phyloP scores from a whole-genome alignment of 352 stramenopile genomes.

The Globisporangium paroecandrum region DNA sequence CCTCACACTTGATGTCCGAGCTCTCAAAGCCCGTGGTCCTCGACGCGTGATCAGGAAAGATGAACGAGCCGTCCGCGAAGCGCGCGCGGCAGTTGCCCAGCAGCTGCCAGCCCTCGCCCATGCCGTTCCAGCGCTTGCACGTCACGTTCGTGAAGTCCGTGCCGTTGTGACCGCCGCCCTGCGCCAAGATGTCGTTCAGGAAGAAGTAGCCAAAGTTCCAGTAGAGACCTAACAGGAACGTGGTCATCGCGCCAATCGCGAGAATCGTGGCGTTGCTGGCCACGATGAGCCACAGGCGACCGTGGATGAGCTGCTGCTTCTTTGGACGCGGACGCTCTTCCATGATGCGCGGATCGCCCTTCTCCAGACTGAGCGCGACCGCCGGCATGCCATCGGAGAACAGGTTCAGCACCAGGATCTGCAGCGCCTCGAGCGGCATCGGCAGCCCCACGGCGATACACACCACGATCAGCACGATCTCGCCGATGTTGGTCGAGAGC shows the following conservation, averaged over 20 bases:
- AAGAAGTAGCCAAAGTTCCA: slow-evolving; percentile 66
- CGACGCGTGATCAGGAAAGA: slow-evolving; percentile 44
- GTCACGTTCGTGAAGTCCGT: slow-evolving; percentile 58
- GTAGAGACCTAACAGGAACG: slow-evolving; percentile 61
- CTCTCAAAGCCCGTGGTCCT: slow-evolving; percentile 32
- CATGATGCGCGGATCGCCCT: slow-evolving; percentile 68
- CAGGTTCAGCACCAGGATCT: slow-evolving; percentile 99
- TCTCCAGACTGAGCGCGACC: slow-evolving; percentile 67
- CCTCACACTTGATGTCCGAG: slow-evolving; percentile 44
- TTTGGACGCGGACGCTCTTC: slow-evolving; percentile 55
- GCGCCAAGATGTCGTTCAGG: slow-evolving; percentile 45
- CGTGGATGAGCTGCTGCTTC: slow-evolving; percentile 47
- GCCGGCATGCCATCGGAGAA: slow-evolving; percentile 94
- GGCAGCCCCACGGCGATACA: slow-evolving; percentile 58
- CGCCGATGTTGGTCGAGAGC: slow-evolving; percentile 96
- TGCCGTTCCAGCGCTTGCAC: slow-evolving; percentile 49
- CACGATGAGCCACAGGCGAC: slow-evolving; percentile 64
- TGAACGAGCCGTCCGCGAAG: slow-evolving; percentile 38
- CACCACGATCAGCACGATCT: slow-evolving; percentile 86
- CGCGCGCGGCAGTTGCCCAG: slow-evolving; percentile 55
- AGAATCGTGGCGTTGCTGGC: slow-evolving; percentile 57
- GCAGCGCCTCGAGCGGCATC: slow-evolving; percentile 92
- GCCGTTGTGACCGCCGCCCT: slow-evolving; percentile 34
- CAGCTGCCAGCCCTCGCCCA: slow-evolving; percentile 42
- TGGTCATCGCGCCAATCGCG: slow-evolving; percentile 33